phyloP scores from a whole-genome alignment of 306 rosid species.

The Sechiopsis laciniata region DNA sequence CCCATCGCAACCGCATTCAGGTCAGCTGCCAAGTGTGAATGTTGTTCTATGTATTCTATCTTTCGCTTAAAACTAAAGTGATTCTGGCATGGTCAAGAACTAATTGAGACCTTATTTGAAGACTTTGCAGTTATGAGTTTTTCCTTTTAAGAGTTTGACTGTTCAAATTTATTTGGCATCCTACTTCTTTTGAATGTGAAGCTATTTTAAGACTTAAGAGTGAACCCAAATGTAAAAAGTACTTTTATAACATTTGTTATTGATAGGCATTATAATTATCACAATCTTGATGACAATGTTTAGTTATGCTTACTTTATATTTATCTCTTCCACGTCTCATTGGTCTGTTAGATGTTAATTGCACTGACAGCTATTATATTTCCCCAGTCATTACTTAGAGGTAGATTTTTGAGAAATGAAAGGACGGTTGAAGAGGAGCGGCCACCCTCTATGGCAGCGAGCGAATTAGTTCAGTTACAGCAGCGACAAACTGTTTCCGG shows the following conservation, averaged over 20 bases:
- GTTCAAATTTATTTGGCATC: not conserved
- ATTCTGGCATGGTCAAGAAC: too few relatives aligned
- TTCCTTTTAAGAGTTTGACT: not conserved
- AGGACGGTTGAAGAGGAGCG: conserved; percentile 89
- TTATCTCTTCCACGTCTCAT: conserved; percentile 9
- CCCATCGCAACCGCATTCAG: conserved; percentile 98
- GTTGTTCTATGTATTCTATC: not conserved
- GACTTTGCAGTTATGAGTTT: too few relatives aligned
- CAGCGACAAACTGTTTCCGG: conserved; percentile 94
- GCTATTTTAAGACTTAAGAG: not conserved
- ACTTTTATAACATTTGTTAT: not conserved
- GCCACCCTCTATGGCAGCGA: conserved; percentile 80
- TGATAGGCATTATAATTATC: not conserved
- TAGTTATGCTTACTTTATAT: not conserved
- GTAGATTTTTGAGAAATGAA: conserved; percentile 95
- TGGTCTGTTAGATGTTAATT: conserved; percentile 7
- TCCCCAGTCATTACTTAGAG: conserved; percentile 89
- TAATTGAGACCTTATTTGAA: too few relatives aligned
- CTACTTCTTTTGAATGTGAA: not conserved
- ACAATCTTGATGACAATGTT: not conserved
- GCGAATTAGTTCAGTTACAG: conserved; percentile 83
- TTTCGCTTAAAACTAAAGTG: not conserved
- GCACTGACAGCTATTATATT: not conserved
- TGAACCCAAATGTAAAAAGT: not conserved
- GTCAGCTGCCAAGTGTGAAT: conserved; percentile 27